Evolutionary conservation across 495 filamentous ascomycete species (phyloP), one percentile per base, ranked within the genome.

Genomic region (Xylaria cubensis): DNA sequence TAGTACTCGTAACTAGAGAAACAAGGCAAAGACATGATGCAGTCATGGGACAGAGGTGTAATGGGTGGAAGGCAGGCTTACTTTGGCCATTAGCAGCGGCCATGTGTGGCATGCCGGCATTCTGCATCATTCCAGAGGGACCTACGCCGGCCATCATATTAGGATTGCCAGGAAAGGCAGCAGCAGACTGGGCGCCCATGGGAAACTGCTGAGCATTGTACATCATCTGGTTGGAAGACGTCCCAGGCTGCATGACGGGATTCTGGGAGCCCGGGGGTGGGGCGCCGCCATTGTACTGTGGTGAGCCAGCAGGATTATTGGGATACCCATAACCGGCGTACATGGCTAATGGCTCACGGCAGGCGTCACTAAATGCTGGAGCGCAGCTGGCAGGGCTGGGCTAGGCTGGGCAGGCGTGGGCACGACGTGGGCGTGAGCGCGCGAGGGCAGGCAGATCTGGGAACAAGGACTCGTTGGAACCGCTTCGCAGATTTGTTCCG

Each of bases 41-140:
- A 46, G 21, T 55, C 46, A 32, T n/a, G 51, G 62, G 73, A 59
- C 70, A 77, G 69, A 77, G 72, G 59, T 63, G 51, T 58, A 73
- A 75, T 64, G 58, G 69, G 58, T 77, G 72, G 73, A 55, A 73
- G 77, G 73, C 72, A 67, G 50, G 67, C 85, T 84, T 83, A 86
- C 84, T 85, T 75, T 85, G 84, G 69, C 82, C 82, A 84, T 85
- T 86, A 69, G 82, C 78, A 46, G 73, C 73, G 75, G 79, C 81
- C 84, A 85, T 85, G 81, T 85, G 84, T 71, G 78, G 83, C 84
- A 86, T 85, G 77, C 77, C 82, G 79, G 84, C 67, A 76, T 84
- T 85, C 81, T 84, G 85, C 85, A 86, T 86, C 83, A 87, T 85
- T 79, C 82, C 84, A 81, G 84, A 83, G 80, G 83, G 80, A 67